A percentile compares a stretch with the other conserved stretches of the same genome.
Conservation (phyloP, 2,329 filamentous ascomycete genomes). For the Zelopaecilomyces penicillatus region DNA sequence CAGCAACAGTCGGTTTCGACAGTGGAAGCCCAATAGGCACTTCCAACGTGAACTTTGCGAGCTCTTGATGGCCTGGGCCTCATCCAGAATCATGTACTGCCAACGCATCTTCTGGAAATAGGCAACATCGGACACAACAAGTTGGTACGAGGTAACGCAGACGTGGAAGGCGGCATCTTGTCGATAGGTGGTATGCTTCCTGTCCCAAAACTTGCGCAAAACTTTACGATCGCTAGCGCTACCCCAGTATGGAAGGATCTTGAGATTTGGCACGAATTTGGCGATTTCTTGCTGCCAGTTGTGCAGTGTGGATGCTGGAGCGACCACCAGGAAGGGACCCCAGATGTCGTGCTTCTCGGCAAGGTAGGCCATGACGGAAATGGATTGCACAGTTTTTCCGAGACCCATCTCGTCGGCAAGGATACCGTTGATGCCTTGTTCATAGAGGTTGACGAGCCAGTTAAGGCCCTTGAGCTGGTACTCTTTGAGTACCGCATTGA, state of each 20-base stretch:
- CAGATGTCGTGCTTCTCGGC: slow-evolving; percentile 97
- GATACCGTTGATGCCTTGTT: slow-evolving; percentile 99
- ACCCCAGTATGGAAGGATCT: slow-evolving; percentile 96
- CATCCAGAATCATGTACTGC: slow-evolving; percentile 99
- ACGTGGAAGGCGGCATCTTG: slow-evolving; percentile 94
- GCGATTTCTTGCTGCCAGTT: slow-evolving; percentile 99
- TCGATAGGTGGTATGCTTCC: slow-evolving; percentile 92
- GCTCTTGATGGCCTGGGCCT: slow-evolving; percentile 98
- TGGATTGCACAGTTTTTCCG: slow-evolving; percentile 97
- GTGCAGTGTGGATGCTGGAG: slow-evolving; percentile 90
- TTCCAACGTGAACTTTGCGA: slow-evolving; percentile 97
- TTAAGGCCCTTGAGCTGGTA: slow-evolving; percentile 99
- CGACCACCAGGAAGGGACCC: slow-evolving; percentile 95
- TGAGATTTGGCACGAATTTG: slow-evolving; percentile 88
- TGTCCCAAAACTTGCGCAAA: slow-evolving; percentile 96
- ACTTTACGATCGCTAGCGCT: slow-evolving; percentile 91
- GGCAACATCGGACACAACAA: slow-evolving; percentile 89
- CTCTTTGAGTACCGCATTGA: slow-evolving; percentile 92
- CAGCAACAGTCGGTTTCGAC: slow-evolving; percentile 83
- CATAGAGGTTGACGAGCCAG: slow-evolving; percentile 97
- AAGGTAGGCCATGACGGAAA: slow-evolving; percentile 97
- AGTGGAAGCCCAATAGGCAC: slow-evolving; percentile 85
- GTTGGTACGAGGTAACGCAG: slow-evolving; percentile 90
- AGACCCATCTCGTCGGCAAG: slow-evolving; percentile 99
- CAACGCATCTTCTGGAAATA: slow-evolving; percentile 99